Evolutionary conservation across 306 rosid species (phyloP).

Genomic region (Cicer pinnatifidum): DNA sequence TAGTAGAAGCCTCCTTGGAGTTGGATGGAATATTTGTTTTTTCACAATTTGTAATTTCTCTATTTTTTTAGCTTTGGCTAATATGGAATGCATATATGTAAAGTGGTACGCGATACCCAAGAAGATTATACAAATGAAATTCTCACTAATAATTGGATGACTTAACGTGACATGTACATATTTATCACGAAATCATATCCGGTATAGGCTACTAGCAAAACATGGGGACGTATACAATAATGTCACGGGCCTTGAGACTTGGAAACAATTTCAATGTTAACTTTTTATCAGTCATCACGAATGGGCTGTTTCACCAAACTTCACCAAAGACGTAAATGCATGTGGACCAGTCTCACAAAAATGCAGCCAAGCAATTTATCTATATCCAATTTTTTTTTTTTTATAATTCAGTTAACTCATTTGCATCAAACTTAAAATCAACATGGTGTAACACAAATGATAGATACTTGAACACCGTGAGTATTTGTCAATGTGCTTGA

Average conservation of each 20-base stretch:
- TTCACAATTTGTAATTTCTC: neutral
- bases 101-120: neutral
- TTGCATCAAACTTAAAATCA: neutral
- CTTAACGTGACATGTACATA: conserved; percentile 1
- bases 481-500: too few species aligned
- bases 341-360: neutral
- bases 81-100: neutral
- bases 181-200: neutral
- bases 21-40: neutral
- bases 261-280: neutral
- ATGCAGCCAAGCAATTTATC: conserved; percentile 5
- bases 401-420: neutral
- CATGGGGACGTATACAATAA: neutral
- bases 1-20: neutral
- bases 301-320: conserved; percentile 25
- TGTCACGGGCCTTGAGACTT: conserved; percentile 19
- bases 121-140: neutral
- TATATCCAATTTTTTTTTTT: neutral
- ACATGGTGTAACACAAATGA: too few species aligned
- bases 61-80: neutral
- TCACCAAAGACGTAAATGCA: neutral
- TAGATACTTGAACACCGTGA: too few species aligned
- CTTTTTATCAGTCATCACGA: neutral
- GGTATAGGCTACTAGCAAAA: neutral
- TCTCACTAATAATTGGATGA: neutral